Percentiles rank a stretch among this genome's conserved stretches.
Conservation (phyloP, 2,329 filamentous ascomycete genomes). For the Truncatella angustata region DNA sequence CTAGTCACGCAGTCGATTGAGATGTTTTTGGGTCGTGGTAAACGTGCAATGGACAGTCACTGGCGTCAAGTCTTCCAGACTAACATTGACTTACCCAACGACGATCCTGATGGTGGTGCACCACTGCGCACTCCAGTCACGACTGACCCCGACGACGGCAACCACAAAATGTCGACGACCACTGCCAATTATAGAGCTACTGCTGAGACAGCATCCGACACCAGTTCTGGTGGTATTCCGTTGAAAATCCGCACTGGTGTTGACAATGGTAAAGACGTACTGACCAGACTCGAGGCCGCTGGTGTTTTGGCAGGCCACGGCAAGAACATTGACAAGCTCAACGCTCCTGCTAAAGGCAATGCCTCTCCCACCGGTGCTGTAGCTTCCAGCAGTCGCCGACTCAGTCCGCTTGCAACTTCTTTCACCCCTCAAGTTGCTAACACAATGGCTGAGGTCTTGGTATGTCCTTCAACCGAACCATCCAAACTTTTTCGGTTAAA, state of each 20-base stretch:
- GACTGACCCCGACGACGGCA: neutral
- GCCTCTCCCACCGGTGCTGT: too few relatives aligned
- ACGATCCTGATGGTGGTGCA: conserved; percentile 13
- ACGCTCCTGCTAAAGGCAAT: neutral
- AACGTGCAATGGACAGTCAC: neutral
- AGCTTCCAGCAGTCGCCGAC: neutral
- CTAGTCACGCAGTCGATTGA: too few relatives aligned
- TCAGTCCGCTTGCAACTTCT: neutral
- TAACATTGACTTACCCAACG: neutral
- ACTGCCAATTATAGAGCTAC: neutral
- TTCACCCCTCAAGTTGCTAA: neutral
- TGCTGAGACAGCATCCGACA: neutral
- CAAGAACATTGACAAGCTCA: neutral
- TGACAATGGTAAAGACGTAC: neutral
- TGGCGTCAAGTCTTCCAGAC: neutral
- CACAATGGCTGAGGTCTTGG: too few relatives aligned
- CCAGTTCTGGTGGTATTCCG: neutral
- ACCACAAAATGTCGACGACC: neutral
- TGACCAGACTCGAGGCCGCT: neutral
- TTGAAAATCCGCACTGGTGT: neutral
- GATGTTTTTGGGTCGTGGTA: neutral
- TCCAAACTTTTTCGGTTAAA: too few relatives aligned
- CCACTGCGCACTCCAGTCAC: conserved; percentile 1
- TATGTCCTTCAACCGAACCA: too few relatives aligned
- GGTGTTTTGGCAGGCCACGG: neutral